Percentiles rank a stretch among this genome's conserved stretches.
phyloP scores from a whole-genome alignment of 2,329 filamentous ascomycete species.

The Neonectria punicea region DNA sequence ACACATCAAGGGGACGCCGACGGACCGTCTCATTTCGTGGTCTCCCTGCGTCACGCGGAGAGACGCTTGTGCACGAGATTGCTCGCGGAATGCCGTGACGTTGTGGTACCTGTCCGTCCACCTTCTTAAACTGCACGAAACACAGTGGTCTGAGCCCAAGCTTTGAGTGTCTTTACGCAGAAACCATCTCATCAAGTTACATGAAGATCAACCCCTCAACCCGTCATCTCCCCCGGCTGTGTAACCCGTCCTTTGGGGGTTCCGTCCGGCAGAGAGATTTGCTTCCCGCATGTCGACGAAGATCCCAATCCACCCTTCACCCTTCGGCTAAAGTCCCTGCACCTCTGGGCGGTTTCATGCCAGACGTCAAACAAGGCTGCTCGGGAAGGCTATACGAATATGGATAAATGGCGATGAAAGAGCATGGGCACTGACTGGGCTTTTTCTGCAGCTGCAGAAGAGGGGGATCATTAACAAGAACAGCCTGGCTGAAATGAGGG shows the following conservation, averaged over 20 bases:
- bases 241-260: constrained; percentile 12
- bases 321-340: constrained; percentile 20
- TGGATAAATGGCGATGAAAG: background rate
- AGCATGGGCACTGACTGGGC: background rate
- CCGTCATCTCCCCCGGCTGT: constrained; percentile 12
- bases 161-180: background rate
- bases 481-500: background rate
- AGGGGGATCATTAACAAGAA: background rate
- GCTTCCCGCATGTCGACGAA: constrained; percentile 27
- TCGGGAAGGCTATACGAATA: background rate
- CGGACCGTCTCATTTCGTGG: constrained; percentile 27
- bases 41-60: constrained; percentile 26
- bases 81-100: constrained; percentile 11
- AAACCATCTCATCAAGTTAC: background rate
- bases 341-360: constrained; percentile 10
- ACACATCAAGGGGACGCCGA: constrained; percentile 22
- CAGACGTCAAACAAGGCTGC: constrained; percentile 11
- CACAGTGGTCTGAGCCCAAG: background rate
- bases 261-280: constrained; percentile 27
- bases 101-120: constrained; percentile 8
- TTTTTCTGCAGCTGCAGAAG: background rate
- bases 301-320: constrained; percentile 29
- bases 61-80: constrained; percentile 26
- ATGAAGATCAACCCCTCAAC: background rate
- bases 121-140: background rate